phyloP scores from a whole-genome alignment of 768 basidiomycete species.

The Boletus rubropictus region DNA sequence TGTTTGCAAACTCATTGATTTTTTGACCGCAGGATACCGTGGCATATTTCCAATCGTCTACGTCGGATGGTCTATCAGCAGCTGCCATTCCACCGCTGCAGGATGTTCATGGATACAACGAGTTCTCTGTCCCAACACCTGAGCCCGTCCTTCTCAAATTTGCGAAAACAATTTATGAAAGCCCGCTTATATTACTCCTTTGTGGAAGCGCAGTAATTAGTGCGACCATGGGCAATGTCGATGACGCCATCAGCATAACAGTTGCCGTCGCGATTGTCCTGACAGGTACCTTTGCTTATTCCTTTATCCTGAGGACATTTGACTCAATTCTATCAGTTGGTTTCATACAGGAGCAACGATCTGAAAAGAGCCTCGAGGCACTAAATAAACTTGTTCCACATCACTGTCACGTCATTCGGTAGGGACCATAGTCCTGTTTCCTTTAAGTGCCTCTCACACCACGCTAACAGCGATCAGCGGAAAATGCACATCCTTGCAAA shows the following conservation, averaged over 20 bases:
- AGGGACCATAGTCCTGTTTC: slow-evolving; percentile 4
- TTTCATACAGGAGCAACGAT: slow-evolving; percentile 92
- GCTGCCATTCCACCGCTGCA: slow-evolving; percentile 60
- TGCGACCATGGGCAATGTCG: slow-evolving; percentile 89
- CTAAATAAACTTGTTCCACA: slow-evolving; percentile 96
- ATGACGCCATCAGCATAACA: slow-evolving; percentile 91
- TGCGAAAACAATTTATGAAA: slow-evolving; percentile 92
- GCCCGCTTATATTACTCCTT: slow-evolving; percentile 83
- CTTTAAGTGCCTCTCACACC: neutral
- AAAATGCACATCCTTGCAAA: slow-evolving; percentile 82
- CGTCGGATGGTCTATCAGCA: slow-evolving; percentile 54
- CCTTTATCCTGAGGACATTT: neutral
- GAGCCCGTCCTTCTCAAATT: slow-evolving; percentile 85
- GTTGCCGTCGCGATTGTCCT: slow-evolving; percentile 90
- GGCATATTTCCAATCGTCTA: slow-evolving; percentile 60
- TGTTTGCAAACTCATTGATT: neutral
- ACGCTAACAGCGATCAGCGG: slow-evolving; percentile 41
- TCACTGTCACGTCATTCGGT: slow-evolving; percentile 86
- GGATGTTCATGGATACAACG: slow-evolving; percentile 80
- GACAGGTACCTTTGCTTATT: slow-evolving; percentile 56
- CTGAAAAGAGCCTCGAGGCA: slow-evolving; percentile 91
- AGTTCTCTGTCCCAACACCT: slow-evolving; percentile 80
- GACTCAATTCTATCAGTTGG: slow-evolving; percentile 49
- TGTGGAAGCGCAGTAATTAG: slow-evolving; percentile 88
- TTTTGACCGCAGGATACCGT: slow-evolving; percentile 58